phyloP scores from a whole-genome alignment of 2,329 filamentous ascomycete species.

The Alternaria incomplexa region DNA sequence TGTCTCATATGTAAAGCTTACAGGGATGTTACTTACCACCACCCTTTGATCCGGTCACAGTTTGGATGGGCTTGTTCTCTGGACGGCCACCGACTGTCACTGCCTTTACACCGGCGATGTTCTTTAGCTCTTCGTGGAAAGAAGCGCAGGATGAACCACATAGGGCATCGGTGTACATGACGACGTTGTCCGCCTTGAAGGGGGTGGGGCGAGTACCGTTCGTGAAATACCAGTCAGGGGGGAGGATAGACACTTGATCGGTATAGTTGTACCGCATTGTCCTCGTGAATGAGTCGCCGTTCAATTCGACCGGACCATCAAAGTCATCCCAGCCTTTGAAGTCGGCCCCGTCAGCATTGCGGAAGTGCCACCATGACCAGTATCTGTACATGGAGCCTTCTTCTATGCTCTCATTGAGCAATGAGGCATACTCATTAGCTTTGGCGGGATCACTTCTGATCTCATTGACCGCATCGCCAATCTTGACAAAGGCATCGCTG shows the following conservation, averaged over 20 bases:
- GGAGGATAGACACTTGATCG: slow-evolving; percentile 22
- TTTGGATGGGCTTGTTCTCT: slow-evolving; percentile 61
- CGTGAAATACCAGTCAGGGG: slow-evolving; percentile 22
- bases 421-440: slow-evolving; percentile 5
- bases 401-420: slow-evolving; percentile 10
- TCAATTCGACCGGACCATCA: slow-evolving; percentile 47
- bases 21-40: slow-evolving; percentile 18
- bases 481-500: slow-evolving; percentile 20
- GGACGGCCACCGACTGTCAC: slow-evolving; percentile 66
- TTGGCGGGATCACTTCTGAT: slow-evolving; percentile 22
- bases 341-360: slow-evolving; percentile 31
- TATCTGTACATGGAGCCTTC: slow-evolving; percentile 19
- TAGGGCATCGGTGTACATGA: slow-evolving; percentile 60
- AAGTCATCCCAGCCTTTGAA: slow-evolving; percentile 54
- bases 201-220: slow-evolving; percentile 28
- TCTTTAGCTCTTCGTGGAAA: slow-evolving; percentile 60
- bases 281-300: slow-evolving; percentile 48
- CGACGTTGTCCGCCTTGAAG: slow-evolving; percentile 48
- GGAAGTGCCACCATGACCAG: slow-evolving; percentile 34
- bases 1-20: background rate
- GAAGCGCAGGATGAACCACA: slow-evolving; percentile 66
- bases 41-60: slow-evolving; percentile 66
- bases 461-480: slow-evolving; percentile 30
- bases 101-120: slow-evolving; percentile 59
- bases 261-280: slow-evolving; percentile 40